Percentiles rank a stretch among this genome's conserved stretches.
Evolutionary conservation across 495 filamentous ascomycete species (phyloP).

Genomic region (Lasiosphaeria miniovina): DNA sequence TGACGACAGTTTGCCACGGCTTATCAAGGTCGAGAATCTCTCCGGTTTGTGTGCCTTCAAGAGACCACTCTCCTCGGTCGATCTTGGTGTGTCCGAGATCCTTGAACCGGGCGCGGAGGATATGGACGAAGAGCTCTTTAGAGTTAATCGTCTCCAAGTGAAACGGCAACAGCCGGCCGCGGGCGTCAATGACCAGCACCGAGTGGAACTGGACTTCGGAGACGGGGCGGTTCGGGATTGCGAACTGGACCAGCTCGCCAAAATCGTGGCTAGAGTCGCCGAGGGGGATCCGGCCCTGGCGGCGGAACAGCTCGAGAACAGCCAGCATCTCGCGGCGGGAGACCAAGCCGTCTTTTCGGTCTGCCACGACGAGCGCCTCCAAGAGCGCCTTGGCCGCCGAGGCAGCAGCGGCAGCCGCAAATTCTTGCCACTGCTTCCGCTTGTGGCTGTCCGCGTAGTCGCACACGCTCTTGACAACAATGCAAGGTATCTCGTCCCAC

Average conservation of each 20-base stretch:
- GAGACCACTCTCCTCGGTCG: constrained; percentile 4
- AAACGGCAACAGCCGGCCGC: background rate
- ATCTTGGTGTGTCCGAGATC: constrained; percentile 4
- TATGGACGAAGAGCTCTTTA: background rate
- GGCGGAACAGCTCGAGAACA: background rate
- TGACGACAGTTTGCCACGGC: background rate
- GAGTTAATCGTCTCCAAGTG: background rate
- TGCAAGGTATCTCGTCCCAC: constrained; percentile 31
- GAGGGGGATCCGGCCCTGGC: background rate
- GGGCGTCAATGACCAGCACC: constrained; percentile 3
- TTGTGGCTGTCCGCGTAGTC: constrained; percentile 40
- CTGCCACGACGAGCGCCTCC: background rate
- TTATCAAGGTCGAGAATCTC: background rate
- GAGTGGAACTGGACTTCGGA: constrained; percentile 1
- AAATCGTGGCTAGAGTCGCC: background rate
- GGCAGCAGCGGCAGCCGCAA: constrained; percentile 38
- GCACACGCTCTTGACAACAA: constrained; percentile 24
- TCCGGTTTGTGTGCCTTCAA: background rate
- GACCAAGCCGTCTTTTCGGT: background rate
- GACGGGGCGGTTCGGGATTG: background rate
- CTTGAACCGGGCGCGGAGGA: background rate
- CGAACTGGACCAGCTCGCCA: background rate
- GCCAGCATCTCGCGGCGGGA: background rate
- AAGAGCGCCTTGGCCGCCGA: constrained; percentile 17
- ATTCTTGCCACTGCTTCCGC: constrained; percentile 38